Percentiles rank a stretch among this genome's conserved stretches.
Conservation (phyloP, 2,329 filamentous ascomycete genomes). For the Nannizziopsis barbatae region DNA sequence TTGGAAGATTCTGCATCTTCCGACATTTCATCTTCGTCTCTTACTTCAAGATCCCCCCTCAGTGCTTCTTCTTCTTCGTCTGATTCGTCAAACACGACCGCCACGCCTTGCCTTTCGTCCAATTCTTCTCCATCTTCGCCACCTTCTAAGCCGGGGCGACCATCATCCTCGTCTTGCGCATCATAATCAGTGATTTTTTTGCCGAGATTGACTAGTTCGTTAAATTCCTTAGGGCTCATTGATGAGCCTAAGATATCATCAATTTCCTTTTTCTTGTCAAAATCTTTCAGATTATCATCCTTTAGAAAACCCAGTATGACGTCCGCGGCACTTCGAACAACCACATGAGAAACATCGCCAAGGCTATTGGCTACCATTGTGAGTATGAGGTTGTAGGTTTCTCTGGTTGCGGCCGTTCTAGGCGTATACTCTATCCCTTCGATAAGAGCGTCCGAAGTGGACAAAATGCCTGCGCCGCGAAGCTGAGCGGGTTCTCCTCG, state of each 20-base stretch:
- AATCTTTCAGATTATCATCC: slow-evolving; percentile 89
- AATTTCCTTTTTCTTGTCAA: slow-evolving; percentile 95
- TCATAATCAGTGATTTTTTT: slow-evolving; percentile 99
- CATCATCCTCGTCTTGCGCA: slow-evolving; percentile 79
- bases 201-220: slow-evolving; percentile 86
- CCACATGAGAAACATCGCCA: slow-evolving; percentile 84
- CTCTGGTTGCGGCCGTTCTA: slow-evolving; percentile 78
- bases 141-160: slow-evolving; percentile 50
- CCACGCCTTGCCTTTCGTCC: slow-evolving; percentile 90
- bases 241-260: slow-evolving; percentile 82
- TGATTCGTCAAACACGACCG: slow-evolving; percentile 90
- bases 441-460: slow-evolving; percentile 72
- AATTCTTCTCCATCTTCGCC: slow-evolving; percentile 58
- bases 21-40: slow-evolving; percentile 66
- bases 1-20: slow-evolving; percentile 64
- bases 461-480: slow-evolving; percentile 65
- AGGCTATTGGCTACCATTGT: slow-evolving; percentile 80
- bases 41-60: slow-evolving; percentile 69
- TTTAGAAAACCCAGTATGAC: slow-evolving; percentile 84
- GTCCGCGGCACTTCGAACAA: slow-evolving; percentile 87
- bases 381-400: slow-evolving; percentile 87
- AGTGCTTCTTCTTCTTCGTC: slow-evolving; percentile 75
- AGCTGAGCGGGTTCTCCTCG: slow-evolving; percentile 58
- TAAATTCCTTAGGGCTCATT: slow-evolving; percentile 82
- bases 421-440: slow-evolving; percentile 89